phyloP scores from a whole-genome alignment of 2,329 filamentous ascomycete genomes.

The Xylaria sp. region DNA sequence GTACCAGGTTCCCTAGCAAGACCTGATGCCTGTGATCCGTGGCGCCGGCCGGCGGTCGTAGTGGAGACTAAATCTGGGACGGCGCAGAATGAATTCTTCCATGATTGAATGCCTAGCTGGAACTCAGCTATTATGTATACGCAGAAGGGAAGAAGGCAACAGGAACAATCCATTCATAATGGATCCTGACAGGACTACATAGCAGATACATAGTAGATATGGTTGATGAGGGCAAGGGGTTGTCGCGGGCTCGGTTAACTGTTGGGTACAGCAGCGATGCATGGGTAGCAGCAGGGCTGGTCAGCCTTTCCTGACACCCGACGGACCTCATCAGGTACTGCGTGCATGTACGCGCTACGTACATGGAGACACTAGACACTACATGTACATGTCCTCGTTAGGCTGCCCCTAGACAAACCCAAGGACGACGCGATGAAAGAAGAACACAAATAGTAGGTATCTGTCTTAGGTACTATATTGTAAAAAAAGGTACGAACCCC shows the following conservation, averaged over 20 bases:
- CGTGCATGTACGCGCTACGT: not conserved
- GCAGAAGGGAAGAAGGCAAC: not conserved
- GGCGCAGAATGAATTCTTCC: too few species aligned
- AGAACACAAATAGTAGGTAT: slow-evolving; percentile 3
- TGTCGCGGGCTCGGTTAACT: too few species aligned
- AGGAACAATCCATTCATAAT: too few species aligned
- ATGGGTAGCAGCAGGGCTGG: not conserved
- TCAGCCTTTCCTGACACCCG: not conserved
- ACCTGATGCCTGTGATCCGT: not conserved
- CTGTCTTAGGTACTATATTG: too few species aligned
- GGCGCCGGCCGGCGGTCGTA: too few species aligned
- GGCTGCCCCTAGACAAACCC: not conserved
- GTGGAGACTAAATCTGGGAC: not conserved
- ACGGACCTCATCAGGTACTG: not conserved
- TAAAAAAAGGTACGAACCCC: slow-evolving; percentile 20
- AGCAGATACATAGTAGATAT: too few species aligned
- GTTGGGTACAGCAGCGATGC: not conserved
- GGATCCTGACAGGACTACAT: too few species aligned
- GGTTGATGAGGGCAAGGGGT: not conserved
- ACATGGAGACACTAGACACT: too few species aligned
- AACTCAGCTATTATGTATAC: not conserved
- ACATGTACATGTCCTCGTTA: not conserved
- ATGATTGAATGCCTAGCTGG: not conserved
- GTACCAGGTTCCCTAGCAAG: slow-evolving; percentile 13
- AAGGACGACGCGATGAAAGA: slow-evolving; percentile 1